These are phyloP conservation scores for Umbelopsis sp. DNA, from an alignment of 192 early-diverging fungal species.

Conservation along the genomic window DNA sequence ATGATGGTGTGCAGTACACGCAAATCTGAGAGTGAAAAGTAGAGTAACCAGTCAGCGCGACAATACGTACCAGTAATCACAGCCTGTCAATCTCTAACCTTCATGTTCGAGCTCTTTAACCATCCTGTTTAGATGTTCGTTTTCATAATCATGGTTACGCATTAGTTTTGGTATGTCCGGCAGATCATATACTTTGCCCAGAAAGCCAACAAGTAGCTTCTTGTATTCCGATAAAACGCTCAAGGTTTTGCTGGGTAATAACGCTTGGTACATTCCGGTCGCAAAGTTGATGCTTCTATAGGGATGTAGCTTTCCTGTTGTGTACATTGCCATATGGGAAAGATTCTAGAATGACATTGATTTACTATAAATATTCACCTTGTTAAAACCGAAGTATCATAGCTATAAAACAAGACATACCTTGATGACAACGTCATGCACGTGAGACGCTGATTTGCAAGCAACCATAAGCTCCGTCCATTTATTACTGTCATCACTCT, in stretches of 20 bases:
- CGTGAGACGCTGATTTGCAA: not conserved
- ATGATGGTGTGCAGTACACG: not conserved
- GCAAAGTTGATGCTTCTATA: not conserved
- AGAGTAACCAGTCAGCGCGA: no score
- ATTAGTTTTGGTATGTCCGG: not conserved
- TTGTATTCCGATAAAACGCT: conserved; percentile 6
- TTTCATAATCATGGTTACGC: not conserved
- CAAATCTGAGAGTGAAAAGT: not conserved
- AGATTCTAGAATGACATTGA: not conserved
- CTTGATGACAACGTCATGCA: not conserved
- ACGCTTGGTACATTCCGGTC: not conserved
- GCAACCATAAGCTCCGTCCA: not conserved
- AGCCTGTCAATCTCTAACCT: not conserved
- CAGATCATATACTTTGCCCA: not conserved
- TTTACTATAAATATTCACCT: not conserved
- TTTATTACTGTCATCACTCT: not conserved
- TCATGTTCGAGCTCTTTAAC: not conserved
- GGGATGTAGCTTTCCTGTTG: not conserved
- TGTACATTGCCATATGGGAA: not conserved
- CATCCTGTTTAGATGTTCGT: not conserved
- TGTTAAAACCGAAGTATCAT: not conserved
- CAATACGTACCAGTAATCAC: no score
- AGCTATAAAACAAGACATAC: not conserved
- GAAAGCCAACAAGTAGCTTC: not conserved
- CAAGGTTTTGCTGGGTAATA: not conserved